A percentile compares a stretch with the other conserved stretches of the same genome.
phyloP scores from a whole-genome alignment of 495 filamentous ascomycete species.

The Penicillium lagena region DNA sequence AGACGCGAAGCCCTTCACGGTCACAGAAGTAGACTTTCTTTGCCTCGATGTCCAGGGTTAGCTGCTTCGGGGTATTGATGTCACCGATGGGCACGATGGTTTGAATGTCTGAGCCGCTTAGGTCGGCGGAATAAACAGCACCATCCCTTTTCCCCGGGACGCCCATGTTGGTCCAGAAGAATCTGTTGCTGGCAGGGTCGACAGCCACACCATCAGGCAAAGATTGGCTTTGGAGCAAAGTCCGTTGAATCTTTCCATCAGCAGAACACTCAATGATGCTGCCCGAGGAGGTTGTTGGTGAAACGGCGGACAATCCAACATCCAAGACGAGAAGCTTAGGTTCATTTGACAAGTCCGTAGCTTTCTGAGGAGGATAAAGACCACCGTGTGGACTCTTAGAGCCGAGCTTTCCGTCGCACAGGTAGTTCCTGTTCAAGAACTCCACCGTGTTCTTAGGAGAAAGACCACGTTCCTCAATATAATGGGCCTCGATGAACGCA shows the following conservation, averaged over 20 bases:
- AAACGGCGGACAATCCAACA: too few relatives aligned
- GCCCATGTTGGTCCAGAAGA: slow-evolving; percentile 52
- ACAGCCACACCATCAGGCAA: slow-evolving; percentile 44
- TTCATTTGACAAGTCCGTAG: too few relatives aligned
- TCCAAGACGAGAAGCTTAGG: too few relatives aligned
- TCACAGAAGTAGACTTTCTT: slow-evolving; percentile 45
- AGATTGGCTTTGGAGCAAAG: too few relatives aligned
- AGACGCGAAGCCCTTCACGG: slow-evolving; percentile 44
- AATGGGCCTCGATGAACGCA: slow-evolving; percentile 30
- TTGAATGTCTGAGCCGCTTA: slow-evolving; percentile 30
- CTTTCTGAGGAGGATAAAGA: too few relatives aligned
- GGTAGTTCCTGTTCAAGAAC: too few relatives aligned
- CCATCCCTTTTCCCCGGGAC: slow-evolving; percentile 33
- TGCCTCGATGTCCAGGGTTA: slow-evolving; percentile 23
- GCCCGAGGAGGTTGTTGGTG: too few relatives aligned
- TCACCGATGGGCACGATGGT: slow-evolving; percentile 25
- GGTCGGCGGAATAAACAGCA: slow-evolving; percentile 28
- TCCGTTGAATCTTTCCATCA: too few relatives aligned
- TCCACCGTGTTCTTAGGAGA: too few relatives aligned
- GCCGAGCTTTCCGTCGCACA: too few relatives aligned
- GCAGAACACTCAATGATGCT: too few relatives aligned
- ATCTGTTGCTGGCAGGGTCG: slow-evolving; percentile 17
- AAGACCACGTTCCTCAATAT: slow-evolving; percentile 16
- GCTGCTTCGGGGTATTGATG: slow-evolving; percentile 48
- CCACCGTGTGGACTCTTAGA: too few relatives aligned